Evolutionary conservation across 1,139 yeast genomes (phyloP), one percentile per base, ranked within the genome.

Genomic region (Geotrichum aggregatum): DNA sequence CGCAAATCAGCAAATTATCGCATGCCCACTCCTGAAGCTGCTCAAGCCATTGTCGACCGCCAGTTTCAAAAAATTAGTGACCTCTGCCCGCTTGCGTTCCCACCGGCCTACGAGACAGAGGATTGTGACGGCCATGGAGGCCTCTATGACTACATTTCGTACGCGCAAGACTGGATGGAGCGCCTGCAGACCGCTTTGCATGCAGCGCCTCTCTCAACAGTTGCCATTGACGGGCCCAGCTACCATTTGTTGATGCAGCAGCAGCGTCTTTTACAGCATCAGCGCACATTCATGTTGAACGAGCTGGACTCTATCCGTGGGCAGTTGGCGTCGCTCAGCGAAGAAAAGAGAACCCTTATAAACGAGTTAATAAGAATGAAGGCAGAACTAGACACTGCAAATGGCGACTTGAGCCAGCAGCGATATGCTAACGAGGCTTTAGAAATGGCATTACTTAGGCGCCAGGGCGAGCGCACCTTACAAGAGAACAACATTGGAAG

Each of bases 121-220:
- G 16, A n/a, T 26, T 7, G 14, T 5, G 6, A 16, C 26, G 28
- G 21, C 31, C 10, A n/a, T 3, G 42, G 16, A n/a, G 42, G 21
- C 14, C n/a, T 8, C 14, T 28, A 41, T 33, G 44, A 41, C 35
- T 41, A 26, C 26, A 16, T 14, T 10, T 13, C 44, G 22, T 41
- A 41, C 26, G 44, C 34, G 16, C 21, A 14, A 8, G 44, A 41
- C 44, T 41, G 44, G 44, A 26, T 41, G 34, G 35, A 41, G 13
- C n/a, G 18, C 14, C 16, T 39, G 42, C 30, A 39, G 7, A 30
- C n/a, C 2, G 16, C 28, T 11, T 13, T 7, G 28, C n/a, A 6
- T 11, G 22, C 30, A 14, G 22, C 10, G 11, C 11, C 26, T 18
- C 30, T 39, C 14, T 26, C 34, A n/a, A n/a, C 35, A 2, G 22